Percentiles rank a stretch among this genome's conserved stretches.
Conservation (phyloP, 805 yeast genomes). For the Kodamaea kakaduensis region DNA sequence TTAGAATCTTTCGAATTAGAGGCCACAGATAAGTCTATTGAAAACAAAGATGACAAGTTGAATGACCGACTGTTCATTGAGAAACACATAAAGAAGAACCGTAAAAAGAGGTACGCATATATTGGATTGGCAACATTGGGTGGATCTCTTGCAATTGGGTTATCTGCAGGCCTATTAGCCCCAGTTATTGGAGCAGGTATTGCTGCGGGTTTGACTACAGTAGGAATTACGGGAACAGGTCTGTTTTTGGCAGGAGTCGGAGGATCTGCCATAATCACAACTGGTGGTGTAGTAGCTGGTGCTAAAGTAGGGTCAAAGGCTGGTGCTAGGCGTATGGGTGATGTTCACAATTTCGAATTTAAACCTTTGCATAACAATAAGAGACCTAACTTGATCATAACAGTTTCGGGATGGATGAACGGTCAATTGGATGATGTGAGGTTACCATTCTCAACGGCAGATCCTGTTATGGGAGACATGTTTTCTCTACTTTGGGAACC, state of each 20-base stretch:
- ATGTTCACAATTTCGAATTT: slow-evolving; percentile 90
- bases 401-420: slow-evolving; percentile 97
- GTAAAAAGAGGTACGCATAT: slow-evolving; percentile 68
- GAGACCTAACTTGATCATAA: slow-evolving; percentile 78
- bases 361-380: slow-evolving; percentile 88
- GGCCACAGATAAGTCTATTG: slow-evolving; percentile 43
- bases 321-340: slow-evolving; percentile 83
- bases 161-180: slow-evolving; percentile 92
- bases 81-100: slow-evolving; percentile 62
- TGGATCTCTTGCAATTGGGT: slow-evolving; percentile 89
- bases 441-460: slow-evolving; percentile 92
- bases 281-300: slow-evolving; percentile 88
- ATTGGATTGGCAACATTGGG: slow-evolving; percentile 95
- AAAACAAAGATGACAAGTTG: slow-evolving; percentile 64
- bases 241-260: slow-evolving; percentile 95
- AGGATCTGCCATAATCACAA: slow-evolving; percentile 90
- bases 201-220: slow-evolving; percentile 94
- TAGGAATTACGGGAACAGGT: slow-evolving; percentile 91
- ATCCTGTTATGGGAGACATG: slow-evolving; percentile 96
- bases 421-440: slow-evolving; percentile 94
- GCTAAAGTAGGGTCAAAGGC: slow-evolving; percentile 84
- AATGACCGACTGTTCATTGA: slow-evolving; percentile 77
- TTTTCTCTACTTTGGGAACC: slow-evolving; percentile 96
- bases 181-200: slow-evolving; percentile 98
- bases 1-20: slow-evolving; percentile 89